Percentiles rank a stretch among this genome's conserved stretches.
Evolutionary conservation across 495 filamentous ascomycete species (phyloP).

Genomic region (Daldinia vernicosa): DNA sequence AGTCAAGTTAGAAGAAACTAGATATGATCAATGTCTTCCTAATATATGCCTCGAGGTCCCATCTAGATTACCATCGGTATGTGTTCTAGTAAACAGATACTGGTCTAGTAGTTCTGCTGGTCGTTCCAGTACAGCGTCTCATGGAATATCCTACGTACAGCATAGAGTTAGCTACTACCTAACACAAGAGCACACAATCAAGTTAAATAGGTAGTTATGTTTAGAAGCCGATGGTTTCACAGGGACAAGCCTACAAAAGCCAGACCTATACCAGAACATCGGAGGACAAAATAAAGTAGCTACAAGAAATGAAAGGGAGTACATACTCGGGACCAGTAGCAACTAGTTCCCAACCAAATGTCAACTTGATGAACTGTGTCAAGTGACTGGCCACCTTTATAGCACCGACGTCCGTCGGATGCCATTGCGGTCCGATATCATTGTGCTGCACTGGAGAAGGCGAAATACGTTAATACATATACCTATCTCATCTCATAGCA

Average conservation of each 20-base stretch:
- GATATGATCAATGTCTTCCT: neutral
- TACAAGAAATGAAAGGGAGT: neutral
- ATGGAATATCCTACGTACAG: neutral
- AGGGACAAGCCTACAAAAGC: neutral
- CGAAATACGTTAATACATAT: neutral
- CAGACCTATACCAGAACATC: neutral
- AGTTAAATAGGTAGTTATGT: neutral
- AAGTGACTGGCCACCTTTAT: slow-evolving; percentile 74
- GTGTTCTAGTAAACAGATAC: neutral
- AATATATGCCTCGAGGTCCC: neutral
- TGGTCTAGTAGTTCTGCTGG: neutral
- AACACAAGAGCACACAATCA: neutral
- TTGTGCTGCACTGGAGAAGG: slow-evolving; percentile 65
- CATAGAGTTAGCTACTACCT: neutral
- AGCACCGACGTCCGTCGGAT: slow-evolving; percentile 73
- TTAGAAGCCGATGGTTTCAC: neutral
- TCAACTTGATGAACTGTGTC: slow-evolving; percentile 62
- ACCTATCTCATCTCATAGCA: neutral
- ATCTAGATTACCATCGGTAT: neutral
- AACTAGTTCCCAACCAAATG: slow-evolving; percentile 68
- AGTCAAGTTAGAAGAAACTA: neutral
- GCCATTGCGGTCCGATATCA: slow-evolving; percentile 69
- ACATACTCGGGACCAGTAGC: slow-evolving; percentile 67
- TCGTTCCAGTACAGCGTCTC: neutral
- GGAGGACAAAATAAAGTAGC: neutral